These are phyloP conservation scores for Polychytrium aggregatum DNA, from an alignment of 192 early-diverging fungal genomes.

Conservation along the genomic window DNA sequence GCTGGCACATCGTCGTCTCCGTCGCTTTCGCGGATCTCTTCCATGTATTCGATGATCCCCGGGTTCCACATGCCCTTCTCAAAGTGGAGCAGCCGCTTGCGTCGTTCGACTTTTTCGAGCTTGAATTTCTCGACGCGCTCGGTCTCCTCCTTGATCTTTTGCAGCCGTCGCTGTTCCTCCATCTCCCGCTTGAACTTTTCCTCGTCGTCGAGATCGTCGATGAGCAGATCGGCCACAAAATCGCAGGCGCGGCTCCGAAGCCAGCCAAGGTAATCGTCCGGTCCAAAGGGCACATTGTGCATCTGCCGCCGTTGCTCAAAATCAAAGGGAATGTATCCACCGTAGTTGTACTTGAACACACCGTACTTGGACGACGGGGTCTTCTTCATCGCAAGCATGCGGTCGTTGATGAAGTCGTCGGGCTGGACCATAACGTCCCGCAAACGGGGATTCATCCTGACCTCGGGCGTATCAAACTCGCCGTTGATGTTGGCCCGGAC, in stretches of 20 bases:
- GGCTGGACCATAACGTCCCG: slow-evolving; percentile 11
- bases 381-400: slow-evolving; percentile 34
- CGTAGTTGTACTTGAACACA: slow-evolving; percentile 40
- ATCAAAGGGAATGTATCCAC: slow-evolving; percentile 42
- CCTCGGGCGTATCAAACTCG: neutral
- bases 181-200: slow-evolving; percentile 6
- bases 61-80: slow-evolving; percentile 35
- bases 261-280: slow-evolving; percentile 22
- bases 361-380: slow-evolving; percentile 28
- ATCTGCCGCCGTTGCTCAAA: slow-evolving; percentile 11
- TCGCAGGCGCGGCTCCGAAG: slow-evolving; percentile 20
- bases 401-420: slow-evolving; percentile 33
- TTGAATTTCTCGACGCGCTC: slow-evolving; percentile 18
- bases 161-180: slow-evolving; percentile 18
- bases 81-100: slow-evolving; percentile 19
- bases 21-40: slow-evolving; percentile 19
- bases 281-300: slow-evolving; percentile 4
- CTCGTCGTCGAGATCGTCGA: slow-evolving; percentile 24
- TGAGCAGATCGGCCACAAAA: slow-evolving; percentile 29
- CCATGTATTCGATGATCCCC: slow-evolving; percentile 37
- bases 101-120: slow-evolving; percentile 11
- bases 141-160: slow-evolving; percentile 22
- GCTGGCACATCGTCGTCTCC: neutral
- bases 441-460: slow-evolving; percentile 8
- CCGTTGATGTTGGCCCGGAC: too few relatives aligned